Percentiles rank a stretch among this genome's conserved stretches.
Conservation (phyloP, 768 basidiomycete genomes). For the Tulasnella sp. region DNA sequence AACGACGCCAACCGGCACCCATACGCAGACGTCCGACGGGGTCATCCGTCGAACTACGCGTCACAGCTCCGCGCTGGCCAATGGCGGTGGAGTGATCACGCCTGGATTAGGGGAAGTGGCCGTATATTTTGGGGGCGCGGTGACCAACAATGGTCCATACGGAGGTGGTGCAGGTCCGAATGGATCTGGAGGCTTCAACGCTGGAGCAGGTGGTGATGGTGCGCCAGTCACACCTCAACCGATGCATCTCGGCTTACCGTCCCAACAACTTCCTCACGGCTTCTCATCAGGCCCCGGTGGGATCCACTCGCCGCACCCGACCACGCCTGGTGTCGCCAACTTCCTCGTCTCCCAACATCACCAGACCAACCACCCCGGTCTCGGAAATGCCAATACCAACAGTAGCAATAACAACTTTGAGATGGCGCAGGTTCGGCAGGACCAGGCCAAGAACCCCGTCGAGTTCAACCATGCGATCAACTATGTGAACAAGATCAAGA, state of each 20-base stretch:
- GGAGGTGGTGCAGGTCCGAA: not conserved
- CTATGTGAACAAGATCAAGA: conserved; percentile 98
- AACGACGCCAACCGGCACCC: conserved; percentile 28
- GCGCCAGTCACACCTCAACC: not conserved
- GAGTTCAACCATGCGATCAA: conserved; percentile 93
- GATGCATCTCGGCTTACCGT: not conserved
- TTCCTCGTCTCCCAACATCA: not conserved
- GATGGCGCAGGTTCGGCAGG: not conserved
- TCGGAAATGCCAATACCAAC: not conserved
- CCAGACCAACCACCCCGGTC: not conserved
- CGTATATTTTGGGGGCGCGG: not conserved
- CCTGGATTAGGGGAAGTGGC: not conserved
- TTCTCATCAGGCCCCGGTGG: not conserved
- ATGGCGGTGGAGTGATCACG: too few relatives aligned
- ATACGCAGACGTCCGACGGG: conserved; percentile 22
- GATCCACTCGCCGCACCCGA: conserved; percentile 14
- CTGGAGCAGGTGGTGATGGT: not conserved
- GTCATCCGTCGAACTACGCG: conserved; percentile 4
- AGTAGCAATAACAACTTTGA: not conserved
- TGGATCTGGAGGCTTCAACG: not conserved
- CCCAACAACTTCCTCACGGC: not conserved
- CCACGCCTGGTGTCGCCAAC: conserved; percentile 11
- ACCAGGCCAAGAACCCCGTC: conserved; percentile 9
- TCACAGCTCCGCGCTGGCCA: too few relatives aligned
- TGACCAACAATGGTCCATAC: not conserved